These are phyloP conservation scores for Fusarium nodosum DNA, from an alignment of 2,329 filamentous ascomycete species.

Conservation along the genomic window DNA sequence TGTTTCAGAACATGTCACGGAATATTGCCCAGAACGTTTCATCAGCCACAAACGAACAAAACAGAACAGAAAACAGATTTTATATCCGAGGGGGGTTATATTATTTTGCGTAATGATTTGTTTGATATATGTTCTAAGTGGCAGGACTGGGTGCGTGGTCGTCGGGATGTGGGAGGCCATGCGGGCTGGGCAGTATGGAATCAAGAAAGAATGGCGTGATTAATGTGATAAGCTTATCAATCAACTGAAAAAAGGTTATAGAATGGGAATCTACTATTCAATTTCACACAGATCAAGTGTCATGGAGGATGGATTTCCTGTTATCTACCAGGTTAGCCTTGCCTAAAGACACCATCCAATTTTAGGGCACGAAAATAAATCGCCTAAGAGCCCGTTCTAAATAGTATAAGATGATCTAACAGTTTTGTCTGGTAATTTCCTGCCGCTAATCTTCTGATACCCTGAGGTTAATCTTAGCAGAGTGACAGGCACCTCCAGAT, in stretches of 20 bases:
- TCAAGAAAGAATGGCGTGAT: not conserved
- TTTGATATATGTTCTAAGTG: not conserved
- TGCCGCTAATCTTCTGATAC: too few relatives aligned
- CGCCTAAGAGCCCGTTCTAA: not conserved
- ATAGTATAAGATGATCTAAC: not conserved
- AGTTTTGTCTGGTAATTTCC: not conserved
- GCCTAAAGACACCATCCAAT: not conserved
- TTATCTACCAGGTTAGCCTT: too few relatives aligned
- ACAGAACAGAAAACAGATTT: not conserved
- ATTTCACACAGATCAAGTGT: not conserved
- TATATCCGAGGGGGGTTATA: not conserved
- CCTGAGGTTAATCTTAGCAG: too few relatives aligned
- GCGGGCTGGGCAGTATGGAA: not conserved
- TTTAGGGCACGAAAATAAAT: not conserved
- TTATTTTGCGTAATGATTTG: conserved; percentile 5
- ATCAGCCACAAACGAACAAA: conserved; percentile 1
- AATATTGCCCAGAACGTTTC: conserved; percentile 16
- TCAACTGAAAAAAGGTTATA: conserved; percentile 1
- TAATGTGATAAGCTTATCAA: conserved; percentile 4
- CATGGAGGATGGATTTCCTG: not conserved
- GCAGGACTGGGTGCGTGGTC: conserved; percentile 15
- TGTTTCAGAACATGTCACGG: conserved; percentile 20
- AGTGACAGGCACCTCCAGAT: too few relatives aligned
- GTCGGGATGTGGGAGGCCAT: conserved; percentile 12
- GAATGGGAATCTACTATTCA: not conserved